Evolutionary conservation across 2,329 filamentous ascomycete genomes (phyloP).

Genomic region (Claviceps arundinis): DNA sequence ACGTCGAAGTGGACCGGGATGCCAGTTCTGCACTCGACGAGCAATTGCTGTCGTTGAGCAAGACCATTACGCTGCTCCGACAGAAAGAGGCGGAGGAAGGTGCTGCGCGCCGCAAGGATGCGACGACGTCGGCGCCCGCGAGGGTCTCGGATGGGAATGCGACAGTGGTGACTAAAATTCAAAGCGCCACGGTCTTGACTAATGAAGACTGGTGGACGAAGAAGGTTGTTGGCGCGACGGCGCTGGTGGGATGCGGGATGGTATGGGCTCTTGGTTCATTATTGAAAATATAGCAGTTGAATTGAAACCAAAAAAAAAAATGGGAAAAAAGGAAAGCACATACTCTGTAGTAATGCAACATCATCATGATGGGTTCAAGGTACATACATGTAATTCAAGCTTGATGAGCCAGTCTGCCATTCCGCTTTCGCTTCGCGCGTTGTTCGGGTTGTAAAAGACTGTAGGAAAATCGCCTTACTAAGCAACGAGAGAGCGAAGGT

Average conservation of each 20-base stretch:
- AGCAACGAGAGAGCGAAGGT: not conserved
- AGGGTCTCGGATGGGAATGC: conserved; percentile 20
- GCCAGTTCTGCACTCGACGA: conserved; percentile 49
- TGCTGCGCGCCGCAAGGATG: conserved; percentile 13
- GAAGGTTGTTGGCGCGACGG: conserved; percentile 48
- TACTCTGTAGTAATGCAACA: not conserved
- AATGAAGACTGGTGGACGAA: conserved; percentile 56
- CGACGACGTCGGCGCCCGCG: conserved; percentile 14
- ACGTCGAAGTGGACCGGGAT: conserved; percentile 70
- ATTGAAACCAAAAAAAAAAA: not conserved
- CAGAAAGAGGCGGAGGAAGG: conserved; percentile 34
- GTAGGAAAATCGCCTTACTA: not conserved
- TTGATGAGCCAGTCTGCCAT: not conserved
- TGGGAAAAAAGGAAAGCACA: not conserved
- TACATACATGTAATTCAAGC: not conserved
- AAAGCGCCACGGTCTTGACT: conserved; percentile 29
- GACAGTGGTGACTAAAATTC: conserved; percentile 23
- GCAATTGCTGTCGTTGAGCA: conserved; percentile 65
- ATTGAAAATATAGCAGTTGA: conserved; percentile 20
- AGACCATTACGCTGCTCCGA: conserved; percentile 44
- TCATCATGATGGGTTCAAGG: not conserved
- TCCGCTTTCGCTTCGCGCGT: not conserved
- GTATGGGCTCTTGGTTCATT: conserved; percentile 46
- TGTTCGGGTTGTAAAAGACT: not conserved
- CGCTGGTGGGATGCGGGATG: conserved; percentile 46